phyloP scores from a whole-genome alignment of 2,329 filamentous ascomycete genomes.

The Zasmidium cellare region DNA sequence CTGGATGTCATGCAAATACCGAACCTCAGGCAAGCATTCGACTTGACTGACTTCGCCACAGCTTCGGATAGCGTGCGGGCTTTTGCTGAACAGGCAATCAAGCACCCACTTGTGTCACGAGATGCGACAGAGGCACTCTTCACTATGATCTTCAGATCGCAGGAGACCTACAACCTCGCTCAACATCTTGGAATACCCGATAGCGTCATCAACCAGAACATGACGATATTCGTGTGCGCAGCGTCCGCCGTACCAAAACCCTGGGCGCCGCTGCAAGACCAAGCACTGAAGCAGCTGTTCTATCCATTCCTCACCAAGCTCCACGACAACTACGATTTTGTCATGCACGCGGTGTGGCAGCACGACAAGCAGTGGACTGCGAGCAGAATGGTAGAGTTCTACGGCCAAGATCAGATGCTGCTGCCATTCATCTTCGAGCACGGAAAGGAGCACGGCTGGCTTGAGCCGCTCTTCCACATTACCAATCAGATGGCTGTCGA shows the following conservation, averaged over 20 bases:
- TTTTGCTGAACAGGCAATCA: slow-evolving; percentile 67
- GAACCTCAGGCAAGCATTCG: slow-evolving; percentile 75
- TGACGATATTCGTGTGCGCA: slow-evolving; percentile 77
- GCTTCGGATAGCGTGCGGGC: slow-evolving; percentile 60
- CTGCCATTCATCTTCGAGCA: slow-evolving; percentile 74
- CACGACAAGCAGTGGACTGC: slow-evolving; percentile 88
- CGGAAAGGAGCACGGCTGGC: slow-evolving; percentile 78
- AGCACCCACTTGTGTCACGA: slow-evolving; percentile 84
- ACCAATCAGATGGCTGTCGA: slow-evolving; percentile 85
- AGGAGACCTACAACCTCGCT: slow-evolving; percentile 56
- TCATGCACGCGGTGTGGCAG: slow-evolving; percentile 87
- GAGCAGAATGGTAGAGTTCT: slow-evolving; percentile 73
- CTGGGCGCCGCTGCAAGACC: slow-evolving; percentile 72
- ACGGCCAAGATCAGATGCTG: slow-evolving; percentile 68
- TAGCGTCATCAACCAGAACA: slow-evolving; percentile 66
- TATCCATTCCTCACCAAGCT: slow-evolving; percentile 80
- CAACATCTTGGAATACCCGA: slow-evolving; percentile 61
- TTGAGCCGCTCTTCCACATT: slow-evolving; percentile 75
- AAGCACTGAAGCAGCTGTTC: slow-evolving; percentile 75
- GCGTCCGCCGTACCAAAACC: slow-evolving; percentile 75
- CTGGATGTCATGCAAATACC: slow-evolving; percentile 85
- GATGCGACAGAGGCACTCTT: slow-evolving; percentile 74
- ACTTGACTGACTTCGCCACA: slow-evolving; percentile 61
- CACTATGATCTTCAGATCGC: slow-evolving; percentile 60
- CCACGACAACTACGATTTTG: slow-evolving; percentile 78